Conservation (phyloP, 1,284 basidiomycete genomes). For the Afroboletus lepidellus region DNA sequence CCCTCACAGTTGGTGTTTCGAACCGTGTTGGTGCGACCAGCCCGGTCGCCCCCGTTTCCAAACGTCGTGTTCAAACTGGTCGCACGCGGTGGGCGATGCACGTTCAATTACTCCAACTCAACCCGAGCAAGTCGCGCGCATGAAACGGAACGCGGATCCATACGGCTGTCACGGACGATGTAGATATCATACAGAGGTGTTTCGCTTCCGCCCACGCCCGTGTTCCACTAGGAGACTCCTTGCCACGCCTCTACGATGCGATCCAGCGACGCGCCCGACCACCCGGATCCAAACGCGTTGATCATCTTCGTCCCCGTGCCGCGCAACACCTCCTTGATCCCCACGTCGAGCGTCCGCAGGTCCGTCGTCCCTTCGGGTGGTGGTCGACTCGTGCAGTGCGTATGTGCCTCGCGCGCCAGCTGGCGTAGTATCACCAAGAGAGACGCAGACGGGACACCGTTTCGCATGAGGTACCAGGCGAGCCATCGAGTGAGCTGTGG, state of each 20-base stretch:
- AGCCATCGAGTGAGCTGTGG: slow-evolving; percentile 41
- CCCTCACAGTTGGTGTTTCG: neutral
- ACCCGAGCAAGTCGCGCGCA: neutral
- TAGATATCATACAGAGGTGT: neutral
- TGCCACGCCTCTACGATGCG: slow-evolving; percentile 61
- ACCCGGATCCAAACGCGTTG: slow-evolving; percentile 61
- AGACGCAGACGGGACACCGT: slow-evolving; percentile 65
- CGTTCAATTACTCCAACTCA: neutral
- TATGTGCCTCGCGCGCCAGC: slow-evolving; percentile 59
- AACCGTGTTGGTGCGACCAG: neutral
- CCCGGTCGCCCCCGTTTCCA: neutral
- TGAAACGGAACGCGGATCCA: neutral
- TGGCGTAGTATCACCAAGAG: slow-evolving; percentile 56
- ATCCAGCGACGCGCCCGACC: slow-evolving; percentile 62
- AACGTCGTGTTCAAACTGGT: neutral
- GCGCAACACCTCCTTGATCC: slow-evolving; percentile 67
- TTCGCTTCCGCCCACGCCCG: neutral
- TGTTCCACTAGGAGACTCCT: slow-evolving; percentile 11
- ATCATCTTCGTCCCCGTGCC: slow-evolving; percentile 67
- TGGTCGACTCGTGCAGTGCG: slow-evolving; percentile 44
- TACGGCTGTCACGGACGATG: neutral
- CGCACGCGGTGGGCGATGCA: neutral
- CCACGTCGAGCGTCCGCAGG: slow-evolving; percentile 47
- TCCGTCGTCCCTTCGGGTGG: slow-evolving; percentile 52
- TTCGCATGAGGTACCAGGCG: slow-evolving; percentile 63